These are phyloP conservation scores for Pseudonitzschia pungens DNA, from an alignment of 108 stramenopile genomes.

Conservation along the genomic window DNA sequence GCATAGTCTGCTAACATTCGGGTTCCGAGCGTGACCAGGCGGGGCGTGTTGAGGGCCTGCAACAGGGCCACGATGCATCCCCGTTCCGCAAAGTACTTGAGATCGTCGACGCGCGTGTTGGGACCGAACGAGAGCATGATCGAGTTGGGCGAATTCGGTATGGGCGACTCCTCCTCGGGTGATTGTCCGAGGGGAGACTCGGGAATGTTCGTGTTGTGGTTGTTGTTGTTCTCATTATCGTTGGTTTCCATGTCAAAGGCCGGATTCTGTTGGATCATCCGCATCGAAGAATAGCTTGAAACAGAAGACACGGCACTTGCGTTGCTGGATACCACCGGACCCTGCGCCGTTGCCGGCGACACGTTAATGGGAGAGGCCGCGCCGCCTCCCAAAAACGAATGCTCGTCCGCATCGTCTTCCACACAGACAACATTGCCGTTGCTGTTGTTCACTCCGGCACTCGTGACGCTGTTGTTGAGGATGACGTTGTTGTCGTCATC, in stretches of 20 bases:
- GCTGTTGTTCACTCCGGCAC: slow-evolving; percentile 4
- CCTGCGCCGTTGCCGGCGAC: slow-evolving; percentile 12
- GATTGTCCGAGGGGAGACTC: slow-evolving; percentile 19
- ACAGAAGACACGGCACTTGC: slow-evolving; percentile 31
- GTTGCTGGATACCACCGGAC: slow-evolving; percentile 15
- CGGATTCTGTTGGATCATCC: slow-evolving; percentile 46
- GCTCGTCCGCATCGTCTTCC: slow-evolving; percentile 32
- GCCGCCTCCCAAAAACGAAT: background rate
- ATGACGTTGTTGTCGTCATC: background rate
- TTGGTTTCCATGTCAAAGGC: slow-evolving; percentile 54
- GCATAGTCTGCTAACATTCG: slow-evolving; percentile 90
- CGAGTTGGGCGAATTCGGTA: slow-evolving; percentile 58
- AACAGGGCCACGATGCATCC: slow-evolving; percentile 82
- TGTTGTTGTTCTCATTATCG: background rate
- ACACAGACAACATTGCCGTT: slow-evolving; percentile 1
- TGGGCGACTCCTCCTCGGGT: slow-evolving; percentile 21
- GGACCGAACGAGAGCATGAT: slow-evolving; percentile 68
- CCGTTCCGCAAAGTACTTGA: slow-evolving; percentile 85
- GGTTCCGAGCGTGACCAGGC: slow-evolving; percentile 75
- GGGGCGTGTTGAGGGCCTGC: slow-evolving; percentile 71
- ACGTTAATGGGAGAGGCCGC: slow-evolving; percentile 11
- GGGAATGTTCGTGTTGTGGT: slow-evolving; percentile 14
- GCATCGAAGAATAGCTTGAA: slow-evolving; percentile 26
- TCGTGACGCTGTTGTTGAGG: slow-evolving; percentile 6
- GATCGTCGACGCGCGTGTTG: slow-evolving; percentile 76